Base-by-base conservation (phyloP, 106 monocot genomes). In the Acorus calamus region DNA sequence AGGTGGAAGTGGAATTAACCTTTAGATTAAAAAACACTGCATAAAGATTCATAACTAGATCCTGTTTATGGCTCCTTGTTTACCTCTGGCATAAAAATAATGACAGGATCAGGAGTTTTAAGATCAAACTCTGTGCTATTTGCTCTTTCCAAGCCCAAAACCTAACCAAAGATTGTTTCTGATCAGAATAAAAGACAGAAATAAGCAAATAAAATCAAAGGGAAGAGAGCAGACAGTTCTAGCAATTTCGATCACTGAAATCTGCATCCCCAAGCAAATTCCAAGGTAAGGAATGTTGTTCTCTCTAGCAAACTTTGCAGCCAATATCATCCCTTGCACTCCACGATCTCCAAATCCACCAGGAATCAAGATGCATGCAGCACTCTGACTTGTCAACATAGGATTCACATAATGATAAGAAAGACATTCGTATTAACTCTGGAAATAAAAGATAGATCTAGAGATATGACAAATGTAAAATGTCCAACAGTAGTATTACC, bases 31-130 rank as follows among this genome's bases (percentile, higher is more conserved):
- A 28, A 28, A 28, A 28, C 28, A 28, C 28, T 28, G 28, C 28
- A 28, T 28, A 0, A 1, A 28, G 28, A 28, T 28, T 28, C 28
- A 46, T 44, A 7, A 14, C 7, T 42, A 61, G 8, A 6, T 44
- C 7, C 13, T 61, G 42, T 41, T 54, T 58, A 45, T 52, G 13
- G 14, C 73, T 1, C 44, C 53, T 56, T 41, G 50, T 5, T 47
- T 78, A 89, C 84, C 89, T 89, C 89, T 52, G 85, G 89, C 89
- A 89, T 89, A 66, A 71, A 89, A 45, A 89, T 85, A 14, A 89
- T 72, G 56, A 85, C 89, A 71, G 61, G 74, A 56, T 75, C 3
- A 46, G 79, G 77, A 58, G 85, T 73, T 63, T 85, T 49, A 64
- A 69, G 57, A 59, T 85, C 78, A 69, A 89, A 89, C 67, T 89